Base-by-base conservation (phyloP, 2,329 filamentous ascomycete genomes). In the Diaporthe ilicicola region DNA sequence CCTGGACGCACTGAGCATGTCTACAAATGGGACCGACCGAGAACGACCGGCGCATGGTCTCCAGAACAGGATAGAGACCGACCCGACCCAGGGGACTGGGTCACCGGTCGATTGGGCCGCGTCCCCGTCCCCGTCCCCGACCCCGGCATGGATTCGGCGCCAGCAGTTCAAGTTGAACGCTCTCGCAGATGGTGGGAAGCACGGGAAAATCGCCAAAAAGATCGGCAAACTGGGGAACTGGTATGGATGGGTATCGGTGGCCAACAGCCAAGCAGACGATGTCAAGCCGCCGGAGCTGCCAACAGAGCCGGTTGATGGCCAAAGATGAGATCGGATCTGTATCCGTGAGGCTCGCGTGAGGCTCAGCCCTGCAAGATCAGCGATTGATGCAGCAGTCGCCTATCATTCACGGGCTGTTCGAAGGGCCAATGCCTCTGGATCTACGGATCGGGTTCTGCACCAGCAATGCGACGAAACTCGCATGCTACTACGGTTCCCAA, bases 151-250 rank as follows among this genome's bases (percentile, higher is more conserved):
- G 53, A 13, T 59, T 2, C 66, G 66, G 32, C 66, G 66, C 9
- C 29, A 17, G 54, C 54, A 68, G 6, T 34, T 59, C 37, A 59
- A 42, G 22, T n/a, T 59, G 54, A 68, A 68, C 10, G 42, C 53
- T 8, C 42, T 68, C 9, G 66, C 53, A 22, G 44, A 68, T 12
- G 27, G 39, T 12, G 27, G 39, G 17, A 54, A 6, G 10, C 53
- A 50, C 17, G 22, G 39, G 22, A 42, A 51, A 15, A 29, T 19
- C 2, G 3, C 37, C n/a, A 68, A 51, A 17, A 68, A 59, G 54
- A 42, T 42, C 19, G 51, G 51, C 17, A 9, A 17, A 9, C 15
- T 27, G 13, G 53, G 66, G 22, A 32, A 42, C 1, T 17, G 15
- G 66, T 50, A 22, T 17, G 6, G 12, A 4, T 68, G 42, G 42